Conservation (phyloP, 805 yeast species). For the Barnettozyma sp. region DNA sequence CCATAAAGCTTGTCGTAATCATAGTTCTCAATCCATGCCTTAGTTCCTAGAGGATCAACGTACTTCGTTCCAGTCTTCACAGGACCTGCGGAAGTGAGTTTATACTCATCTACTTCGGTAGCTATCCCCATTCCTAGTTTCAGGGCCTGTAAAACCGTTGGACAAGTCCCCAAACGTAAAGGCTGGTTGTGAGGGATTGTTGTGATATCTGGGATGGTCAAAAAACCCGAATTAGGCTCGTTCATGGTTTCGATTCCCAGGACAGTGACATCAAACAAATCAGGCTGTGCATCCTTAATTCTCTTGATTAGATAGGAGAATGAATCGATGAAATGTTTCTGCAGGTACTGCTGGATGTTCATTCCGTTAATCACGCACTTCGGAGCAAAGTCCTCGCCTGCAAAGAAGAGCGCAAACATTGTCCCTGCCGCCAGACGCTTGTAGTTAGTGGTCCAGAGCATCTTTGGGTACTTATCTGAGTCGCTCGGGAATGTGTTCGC, state of each 20-base stretch:
- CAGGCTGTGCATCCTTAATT: conserved; percentile 36
- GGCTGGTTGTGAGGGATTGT: conserved; percentile 53
- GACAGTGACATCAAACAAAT: conserved; percentile 41
- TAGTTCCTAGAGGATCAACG: conserved; percentile 60
- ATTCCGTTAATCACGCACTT: conserved; percentile 60
- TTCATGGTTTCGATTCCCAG: conserved; percentile 81
- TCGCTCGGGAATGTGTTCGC: conserved; percentile 48
- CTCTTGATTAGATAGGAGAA: conserved; percentile 39
- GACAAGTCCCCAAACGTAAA: conserved; percentile 72
- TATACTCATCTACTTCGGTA: conserved; percentile 60
- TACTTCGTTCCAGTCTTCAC: conserved; percentile 47
- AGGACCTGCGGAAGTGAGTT: conserved; percentile 72
- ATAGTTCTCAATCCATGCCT: conserved; percentile 59
- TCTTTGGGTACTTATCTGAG: conserved; percentile 53
- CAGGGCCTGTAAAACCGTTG: conserved; percentile 71
- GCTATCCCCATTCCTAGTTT: conserved; percentile 73
- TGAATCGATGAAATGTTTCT: conserved; percentile 52
- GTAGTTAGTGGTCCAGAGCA: conserved; percentile 93
- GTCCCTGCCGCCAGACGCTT: conserved; percentile 64
- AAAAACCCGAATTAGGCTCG: conserved; percentile 75
- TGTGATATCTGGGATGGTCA: conserved; percentile 54
- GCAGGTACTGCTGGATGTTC: conserved; percentile 75
- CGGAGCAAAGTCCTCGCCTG: conserved; percentile 74
- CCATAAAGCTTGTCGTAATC: conserved; percentile 61
- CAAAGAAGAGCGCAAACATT: conserved; percentile 83